A percentile compares a stretch with the other conserved stretches of the same genome.
These are phyloP conservation scores for Mycena vulgaris DNA, from an alignment of 768 basidiomycete genomes.

Conservation along the genomic window DNA sequence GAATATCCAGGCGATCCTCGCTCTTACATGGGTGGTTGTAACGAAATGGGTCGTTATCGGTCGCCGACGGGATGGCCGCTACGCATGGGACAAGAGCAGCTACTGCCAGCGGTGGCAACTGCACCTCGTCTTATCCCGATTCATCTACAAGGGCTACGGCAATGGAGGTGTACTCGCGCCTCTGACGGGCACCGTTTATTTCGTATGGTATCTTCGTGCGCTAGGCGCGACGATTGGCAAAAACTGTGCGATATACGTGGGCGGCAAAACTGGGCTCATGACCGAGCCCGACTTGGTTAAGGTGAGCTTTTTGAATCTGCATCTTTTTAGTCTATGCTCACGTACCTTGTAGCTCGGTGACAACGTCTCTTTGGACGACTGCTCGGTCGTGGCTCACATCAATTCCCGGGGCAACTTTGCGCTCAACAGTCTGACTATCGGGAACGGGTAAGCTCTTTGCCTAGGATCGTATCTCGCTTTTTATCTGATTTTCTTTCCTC, in stretches of 20 bases:
- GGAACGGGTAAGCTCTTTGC: constrained; percentile 47
- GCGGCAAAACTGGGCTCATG: constrained; percentile 60
- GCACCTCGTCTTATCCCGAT: constrained; percentile 56
- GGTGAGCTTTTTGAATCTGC: constrained; percentile 46
- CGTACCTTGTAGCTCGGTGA: constrained; percentile 52
- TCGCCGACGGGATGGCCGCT: constrained; percentile 54
- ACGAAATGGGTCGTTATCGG: constrained; percentile 63
- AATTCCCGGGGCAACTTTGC: constrained; percentile 64
- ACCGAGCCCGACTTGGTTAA: constrained; percentile 64
- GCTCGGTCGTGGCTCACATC: constrained; percentile 64
- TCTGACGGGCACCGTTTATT: constrained; percentile 58
- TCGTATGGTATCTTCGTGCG: constrained; percentile 62
- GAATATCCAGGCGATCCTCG: constrained; percentile 54
- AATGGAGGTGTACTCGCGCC: constrained; percentile 58
- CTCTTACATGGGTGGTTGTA: constrained; percentile 58
- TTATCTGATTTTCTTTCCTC: neutral
- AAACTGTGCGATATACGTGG: constrained; percentile 58
- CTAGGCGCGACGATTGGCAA: constrained; percentile 61
- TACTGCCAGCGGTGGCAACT: constrained; percentile 68
- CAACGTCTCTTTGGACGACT: constrained; percentile 61
- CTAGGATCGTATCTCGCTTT: neutral
- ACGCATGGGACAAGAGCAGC: constrained; percentile 62
- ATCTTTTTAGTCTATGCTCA: constrained; percentile 8
- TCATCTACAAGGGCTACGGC: constrained; percentile 59
- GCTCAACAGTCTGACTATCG: constrained; percentile 59